Evolutionary conservation across 2,329 filamentous ascomycete genomes (phyloP).

Genomic region (Fusarium sp.): DNA sequence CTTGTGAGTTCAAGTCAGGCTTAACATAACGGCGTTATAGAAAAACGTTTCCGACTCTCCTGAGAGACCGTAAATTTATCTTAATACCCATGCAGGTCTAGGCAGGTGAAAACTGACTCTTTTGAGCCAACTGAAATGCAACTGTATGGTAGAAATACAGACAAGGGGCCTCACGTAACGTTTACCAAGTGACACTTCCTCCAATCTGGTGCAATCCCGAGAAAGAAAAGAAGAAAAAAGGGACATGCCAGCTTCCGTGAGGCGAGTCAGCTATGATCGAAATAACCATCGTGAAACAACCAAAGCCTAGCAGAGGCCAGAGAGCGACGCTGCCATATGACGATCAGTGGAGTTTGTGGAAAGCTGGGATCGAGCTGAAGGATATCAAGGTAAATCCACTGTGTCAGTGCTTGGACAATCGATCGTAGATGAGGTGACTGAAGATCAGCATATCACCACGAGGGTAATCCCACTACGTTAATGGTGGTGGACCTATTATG

Average conservation of each 20-base stretch:
- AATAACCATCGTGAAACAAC: conserved; percentile 12
- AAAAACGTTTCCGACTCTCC: conserved; percentile 15
- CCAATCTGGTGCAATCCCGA: not conserved
- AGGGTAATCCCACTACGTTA: not conserved
- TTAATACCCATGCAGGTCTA: conserved; percentile 7
- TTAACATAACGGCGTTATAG: conserved; percentile 7
- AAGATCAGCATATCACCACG: conserved; percentile 14
- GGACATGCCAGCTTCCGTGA: not conserved
- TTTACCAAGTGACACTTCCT: not conserved
- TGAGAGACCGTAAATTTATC: conserved; percentile 12
- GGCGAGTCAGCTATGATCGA: conserved; percentile 25
- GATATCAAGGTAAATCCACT: conserved; percentile 19
- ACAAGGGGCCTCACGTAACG: not conserved
- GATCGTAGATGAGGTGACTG: conserved; percentile 36
- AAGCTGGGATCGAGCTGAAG: conserved; percentile 16
- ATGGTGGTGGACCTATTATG: not conserved
- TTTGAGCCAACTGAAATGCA: conserved; percentile 25
- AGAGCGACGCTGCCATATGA: conserved; percentile 18
- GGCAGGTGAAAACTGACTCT: conserved; percentile 9
- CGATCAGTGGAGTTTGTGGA: conserved; percentile 26
- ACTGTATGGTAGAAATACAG: conserved; percentile 1
- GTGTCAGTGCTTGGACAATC: conserved; percentile 12
- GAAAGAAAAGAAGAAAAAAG: not conserved
- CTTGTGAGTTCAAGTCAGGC: not conserved
- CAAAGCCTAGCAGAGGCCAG: not conserved